A percentile compares a stretch with the other conserved stretches of the same genome.
phyloP scores from a whole-genome alignment of 1,284 basidiomycete genomes.

The Sutorius eximius region DNA sequence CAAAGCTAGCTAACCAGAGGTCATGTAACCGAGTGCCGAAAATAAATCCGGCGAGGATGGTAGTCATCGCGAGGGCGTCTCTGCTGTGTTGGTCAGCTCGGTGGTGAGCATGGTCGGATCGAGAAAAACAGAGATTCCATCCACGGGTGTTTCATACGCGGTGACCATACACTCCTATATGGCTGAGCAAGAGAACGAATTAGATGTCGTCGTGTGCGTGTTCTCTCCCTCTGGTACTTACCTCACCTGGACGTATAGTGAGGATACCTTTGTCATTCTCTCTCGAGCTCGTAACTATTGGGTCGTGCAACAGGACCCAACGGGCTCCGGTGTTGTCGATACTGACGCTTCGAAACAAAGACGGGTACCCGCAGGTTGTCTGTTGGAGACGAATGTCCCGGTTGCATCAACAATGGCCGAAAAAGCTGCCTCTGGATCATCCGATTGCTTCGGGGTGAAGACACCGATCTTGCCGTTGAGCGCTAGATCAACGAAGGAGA shows the following conservation, averaged over 20 bases:
- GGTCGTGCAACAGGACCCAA: constrained; percentile 94
- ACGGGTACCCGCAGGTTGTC: constrained; percentile 90
- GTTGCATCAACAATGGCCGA: constrained; percentile 76
- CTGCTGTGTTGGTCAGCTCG: constrained; percentile 21
- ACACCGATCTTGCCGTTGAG: constrained; percentile 82
- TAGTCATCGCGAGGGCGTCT: constrained; percentile 15
- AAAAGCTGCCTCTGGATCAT: constrained; percentile 53
- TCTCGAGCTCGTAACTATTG: constrained; percentile 97
- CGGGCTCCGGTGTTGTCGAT: constrained; percentile 78
- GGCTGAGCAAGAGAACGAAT: constrained; percentile 96
- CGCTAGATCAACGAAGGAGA: constrained; percentile 91
- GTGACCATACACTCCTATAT: constrained; percentile 94
- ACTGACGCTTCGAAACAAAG: constrained; percentile 76
- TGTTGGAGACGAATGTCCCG: constrained; percentile 88
- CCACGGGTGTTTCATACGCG: constrained; percentile 76
- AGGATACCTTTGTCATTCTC: constrained; percentile 91
- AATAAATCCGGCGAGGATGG: constrained; percentile 43
- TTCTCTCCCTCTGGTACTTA: constrained; percentile 2
- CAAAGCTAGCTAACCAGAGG: constrained; percentile 74
- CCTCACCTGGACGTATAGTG: constrained; percentile 45
- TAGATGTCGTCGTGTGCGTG: constrained; percentile 92
- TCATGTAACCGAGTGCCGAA: constrained; percentile 60
- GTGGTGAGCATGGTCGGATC: constrained; percentile 15
- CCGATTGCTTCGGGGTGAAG: constrained; percentile 46
- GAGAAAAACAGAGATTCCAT: constrained; percentile 42